Evolutionary conservation across 2,329 filamentous ascomycete species (phyloP).

Genomic region (Xylaria sp.): DNA sequence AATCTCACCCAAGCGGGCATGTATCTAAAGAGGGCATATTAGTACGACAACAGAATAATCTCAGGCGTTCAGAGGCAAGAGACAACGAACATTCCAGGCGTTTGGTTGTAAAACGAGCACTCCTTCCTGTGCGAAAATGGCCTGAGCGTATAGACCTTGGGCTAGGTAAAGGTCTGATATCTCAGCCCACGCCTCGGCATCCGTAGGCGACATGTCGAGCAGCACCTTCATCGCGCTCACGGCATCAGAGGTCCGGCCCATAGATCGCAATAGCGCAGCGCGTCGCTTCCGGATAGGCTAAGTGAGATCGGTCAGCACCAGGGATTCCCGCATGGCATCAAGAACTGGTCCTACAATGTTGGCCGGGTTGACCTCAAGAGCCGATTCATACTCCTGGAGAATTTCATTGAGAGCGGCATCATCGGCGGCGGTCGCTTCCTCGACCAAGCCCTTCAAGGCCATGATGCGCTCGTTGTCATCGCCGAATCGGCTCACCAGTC

Average conservation of each 20-base stretch:
- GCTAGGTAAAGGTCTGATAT: constrained; percentile 79
- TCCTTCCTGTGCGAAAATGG: constrained; percentile 85
- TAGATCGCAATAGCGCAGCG: constrained; percentile 69
- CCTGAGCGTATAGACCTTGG: constrained; percentile 74
- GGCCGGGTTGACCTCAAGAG: constrained; percentile 66
- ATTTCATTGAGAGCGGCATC: constrained; percentile 61
- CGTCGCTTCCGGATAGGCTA: constrained; percentile 81
- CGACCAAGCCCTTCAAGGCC: constrained; percentile 74
- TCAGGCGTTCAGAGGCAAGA: constrained; percentile 3
- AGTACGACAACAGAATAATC: constrained; percentile 22
- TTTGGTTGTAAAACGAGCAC: constrained; percentile 81
- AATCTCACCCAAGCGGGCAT: constrained; percentile 80
- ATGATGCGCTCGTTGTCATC: constrained; percentile 78
- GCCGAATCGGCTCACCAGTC: constrained; percentile 76
- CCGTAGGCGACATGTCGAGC: constrained; percentile 78
- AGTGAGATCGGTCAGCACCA: constrained; percentile 1
- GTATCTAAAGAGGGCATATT: constrained; percentile 54
- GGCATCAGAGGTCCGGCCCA: constrained; percentile 66
- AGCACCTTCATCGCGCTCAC: constrained; percentile 68
- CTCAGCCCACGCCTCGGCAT: constrained; percentile 91
- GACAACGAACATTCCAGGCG: constrained; percentile 80
- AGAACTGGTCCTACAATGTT: constrained; percentile 62
- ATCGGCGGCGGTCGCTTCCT: constrained; percentile 72
- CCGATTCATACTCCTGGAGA: constrained; percentile 70
- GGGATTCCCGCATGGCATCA: constrained; percentile 2